Evolutionary conservation across 2,329 filamentous ascomycete genomes (phyloP).

Genomic region (Trichophyton rubrum): DNA sequence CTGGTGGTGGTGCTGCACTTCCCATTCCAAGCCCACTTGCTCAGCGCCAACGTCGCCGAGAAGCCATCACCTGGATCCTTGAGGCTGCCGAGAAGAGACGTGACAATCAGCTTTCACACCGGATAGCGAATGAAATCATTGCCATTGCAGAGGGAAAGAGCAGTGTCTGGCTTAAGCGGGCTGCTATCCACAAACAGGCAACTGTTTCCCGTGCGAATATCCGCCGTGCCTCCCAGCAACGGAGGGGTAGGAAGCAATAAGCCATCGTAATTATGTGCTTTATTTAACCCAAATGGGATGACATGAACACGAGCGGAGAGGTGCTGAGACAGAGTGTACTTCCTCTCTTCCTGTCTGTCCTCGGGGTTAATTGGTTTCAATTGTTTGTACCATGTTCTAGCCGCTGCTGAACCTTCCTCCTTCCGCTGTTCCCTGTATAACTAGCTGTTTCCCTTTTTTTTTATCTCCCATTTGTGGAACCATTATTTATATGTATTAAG

Average conservation of each 20-base stretch:
- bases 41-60: conserved; percentile 61
- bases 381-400: neutral
- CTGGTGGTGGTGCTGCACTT: conserved; percentile 73
- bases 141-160: conserved; percentile 79
- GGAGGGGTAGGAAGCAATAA: neutral
- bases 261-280: neutral
- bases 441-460: neutral
- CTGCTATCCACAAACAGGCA: conserved; percentile 64
- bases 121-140: conserved; percentile 76
- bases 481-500: neutral
- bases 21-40: conserved; percentile 70
- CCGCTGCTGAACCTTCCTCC: neutral
- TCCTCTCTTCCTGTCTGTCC: neutral
- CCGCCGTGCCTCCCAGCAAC: neutral
- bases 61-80: conserved; percentile 80
- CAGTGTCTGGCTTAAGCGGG: conserved; percentile 69
- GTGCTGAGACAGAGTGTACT: neutral
- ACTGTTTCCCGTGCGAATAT: conserved; percentile 67
- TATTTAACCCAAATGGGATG: neutral
- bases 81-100: conserved; percentile 68
- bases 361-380: neutral
- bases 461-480: neutral
- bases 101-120: conserved; percentile 59
- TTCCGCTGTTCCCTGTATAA: neutral
- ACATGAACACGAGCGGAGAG: neutral